Percentiles rank a stretch among this genome's conserved stretches.
Conservation (phyloP, 768 basidiomycete genomes). For the Cubamyces sp. region DNA sequence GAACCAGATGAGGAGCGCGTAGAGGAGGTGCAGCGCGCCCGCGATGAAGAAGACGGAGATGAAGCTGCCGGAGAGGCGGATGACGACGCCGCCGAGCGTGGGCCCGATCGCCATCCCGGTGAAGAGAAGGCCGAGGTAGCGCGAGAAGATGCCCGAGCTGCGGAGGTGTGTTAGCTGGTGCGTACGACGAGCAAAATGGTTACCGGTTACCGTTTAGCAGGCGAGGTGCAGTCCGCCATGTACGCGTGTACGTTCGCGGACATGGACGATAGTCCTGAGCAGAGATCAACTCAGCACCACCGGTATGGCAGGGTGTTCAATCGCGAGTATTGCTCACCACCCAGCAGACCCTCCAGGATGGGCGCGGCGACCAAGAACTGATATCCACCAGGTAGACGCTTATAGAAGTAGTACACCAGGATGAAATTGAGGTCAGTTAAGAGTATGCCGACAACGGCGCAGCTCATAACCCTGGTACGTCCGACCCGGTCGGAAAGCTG, state of each 20-base stretch:
- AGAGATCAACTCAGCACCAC: background rate
- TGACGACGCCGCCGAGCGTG: conserved; percentile 65
- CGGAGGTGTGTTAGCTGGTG: background rate
- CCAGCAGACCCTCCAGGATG: conserved; percentile 68
- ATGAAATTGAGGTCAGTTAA: conserved; percentile 69
- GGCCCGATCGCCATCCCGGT: conserved; percentile 81
- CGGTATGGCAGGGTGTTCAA: conserved; percentile 4
- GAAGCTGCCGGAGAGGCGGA: conserved; percentile 55
- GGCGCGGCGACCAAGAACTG: conserved; percentile 75
- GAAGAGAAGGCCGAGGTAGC: conserved; percentile 69
- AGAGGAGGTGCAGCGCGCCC: conserved; percentile 50
- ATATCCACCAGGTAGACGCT: conserved; percentile 76
- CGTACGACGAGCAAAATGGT: background rate
- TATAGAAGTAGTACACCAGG: conserved; percentile 60
- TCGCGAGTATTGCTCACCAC: conserved; percentile 52
- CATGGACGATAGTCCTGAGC: conserved; percentile 31
- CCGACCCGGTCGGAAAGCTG: conserved; percentile 82
- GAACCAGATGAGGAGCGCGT: conserved; percentile 53
- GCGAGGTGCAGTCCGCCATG: conserved; percentile 65
- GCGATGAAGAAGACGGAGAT: conserved; percentile 78
- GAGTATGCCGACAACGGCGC: conserved; percentile 64
- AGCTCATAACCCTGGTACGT: conserved; percentile 63
- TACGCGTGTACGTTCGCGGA: conserved; percentile 65
- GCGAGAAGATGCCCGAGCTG: conserved; percentile 69
- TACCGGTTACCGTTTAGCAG: conserved; percentile 51